Evolutionary conservation across 1,284 basidiomycete genomes (phyloP), one percentile per base, ranked within the genome.

Genomic region (Trichosporon coremiiforme): DNA sequence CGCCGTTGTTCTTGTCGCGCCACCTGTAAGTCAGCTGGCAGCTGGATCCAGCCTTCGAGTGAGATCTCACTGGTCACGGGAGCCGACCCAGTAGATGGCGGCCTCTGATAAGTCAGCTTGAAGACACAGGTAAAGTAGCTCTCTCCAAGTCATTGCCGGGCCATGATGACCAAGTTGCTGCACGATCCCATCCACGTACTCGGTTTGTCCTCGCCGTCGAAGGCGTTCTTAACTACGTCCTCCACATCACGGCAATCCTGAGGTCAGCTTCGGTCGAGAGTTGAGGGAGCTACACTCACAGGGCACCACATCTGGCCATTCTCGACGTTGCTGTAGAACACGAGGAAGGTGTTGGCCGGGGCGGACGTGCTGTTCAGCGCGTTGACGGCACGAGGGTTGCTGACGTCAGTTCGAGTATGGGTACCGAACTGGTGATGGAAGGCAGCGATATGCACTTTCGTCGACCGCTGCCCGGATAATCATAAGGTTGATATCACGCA

Each of bases 231-330:
- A 33, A 94, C 86, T 31, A 87, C 73, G 0, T 82, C 76, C 71
- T 94, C 91, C 35, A 94, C 89, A 38, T 80, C 86, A 25, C 85
- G 82, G 79, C 91, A 94, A 78, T 94, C 92, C 92, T 94, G 75
- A 12, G 1, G n/a, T 66, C 25, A 67, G 55, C 57, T 31, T 47
- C 57, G n/a, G 8, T 3, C 47, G 41, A 47, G 4, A 13, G 31
- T 20, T 12, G 31, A 67, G 62, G n/a, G 53, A 8, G 66, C n/a
- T 33, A 35, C 47, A 4, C 82, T 70, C 67, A 84, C 84, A 25
- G 83, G 82, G 73, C 84, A 85, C 84, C 84, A 85, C 79, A 84
- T 83, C 68, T 79, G 72, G 6, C 83, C 83, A 9, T 83, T 75
- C 33, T 80, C 80, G 64, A 82, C 68, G 20, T 75, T 72, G 7